A percentile compares a stretch with the other conserved stretches of the same genome.
These are phyloP conservation scores for Excoecaria agallocha DNA, from an alignment of 345 rosid species.

Conservation along the genomic window DNA sequence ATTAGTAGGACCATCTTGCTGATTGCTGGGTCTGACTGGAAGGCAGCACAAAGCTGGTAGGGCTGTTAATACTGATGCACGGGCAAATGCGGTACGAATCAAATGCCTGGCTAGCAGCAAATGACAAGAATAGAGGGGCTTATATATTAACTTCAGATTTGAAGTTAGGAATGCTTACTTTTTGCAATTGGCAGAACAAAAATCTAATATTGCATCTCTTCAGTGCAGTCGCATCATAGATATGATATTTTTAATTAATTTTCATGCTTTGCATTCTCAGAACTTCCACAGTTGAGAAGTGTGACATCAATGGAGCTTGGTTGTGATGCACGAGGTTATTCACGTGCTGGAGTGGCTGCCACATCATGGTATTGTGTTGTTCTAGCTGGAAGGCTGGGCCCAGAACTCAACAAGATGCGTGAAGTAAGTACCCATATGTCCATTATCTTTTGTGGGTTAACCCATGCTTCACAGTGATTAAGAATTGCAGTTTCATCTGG, in stretches of 20 bases:
- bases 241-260: constrained; percentile 18
- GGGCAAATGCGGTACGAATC: too few species aligned
- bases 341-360: constrained; percentile 78
- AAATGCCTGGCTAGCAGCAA: too few species aligned
- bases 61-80: too few species aligned
- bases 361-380: constrained; percentile 86
- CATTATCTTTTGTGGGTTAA: constrained; percentile 12
- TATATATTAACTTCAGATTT: too few species aligned
- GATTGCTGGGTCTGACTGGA: not conserved
- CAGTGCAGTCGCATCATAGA: not conserved
- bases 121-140: too few species aligned
- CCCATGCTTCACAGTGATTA: not conserved
- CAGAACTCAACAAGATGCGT: constrained; percentile 82
- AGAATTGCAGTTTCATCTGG: not conserved
- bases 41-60: too few species aligned
- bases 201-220: not conserved
- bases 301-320: constrained; percentile 81
- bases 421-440: constrained; percentile 52
- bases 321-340: constrained; percentile 83
- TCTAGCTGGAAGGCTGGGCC: constrained; percentile 81
- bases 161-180: not conserved
- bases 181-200: not conserved
- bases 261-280: constrained; percentile 37
- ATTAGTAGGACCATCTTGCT: not conserved
- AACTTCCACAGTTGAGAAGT: constrained; percentile 83